These are phyloP conservation scores for Phragmites australis DNA, from an alignment of 176 grass and related monocot species.

Conservation along the genomic window DNA sequence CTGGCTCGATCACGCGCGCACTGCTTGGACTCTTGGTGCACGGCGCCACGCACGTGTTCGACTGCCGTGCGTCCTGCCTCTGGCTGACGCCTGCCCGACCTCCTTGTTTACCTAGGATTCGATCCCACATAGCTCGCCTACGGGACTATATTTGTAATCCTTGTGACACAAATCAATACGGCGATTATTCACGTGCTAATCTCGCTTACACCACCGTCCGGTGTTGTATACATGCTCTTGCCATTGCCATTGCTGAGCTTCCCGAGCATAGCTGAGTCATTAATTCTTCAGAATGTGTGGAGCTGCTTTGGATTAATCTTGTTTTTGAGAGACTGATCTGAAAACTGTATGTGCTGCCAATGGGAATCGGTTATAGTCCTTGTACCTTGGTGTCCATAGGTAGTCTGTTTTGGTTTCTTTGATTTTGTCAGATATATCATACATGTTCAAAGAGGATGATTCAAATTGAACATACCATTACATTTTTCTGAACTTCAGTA, in stretches of 20 bases:
- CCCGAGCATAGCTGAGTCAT: neutral
- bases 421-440: slow-evolving; percentile 36
- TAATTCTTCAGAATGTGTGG: slow-evolving; percentile 25
- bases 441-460: slow-evolving; percentile 34
- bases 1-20: no score
- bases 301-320: slow-evolving; percentile 16
- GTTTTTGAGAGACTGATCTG: slow-evolving; percentile 28
- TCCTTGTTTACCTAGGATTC: no score
- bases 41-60: no score
- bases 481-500: neutral
- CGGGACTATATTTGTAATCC: no score
- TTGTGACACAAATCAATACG: no score
- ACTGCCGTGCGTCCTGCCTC: no score
- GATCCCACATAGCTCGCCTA: no score
- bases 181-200: no score
- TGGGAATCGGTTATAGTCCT: slow-evolving; percentile 29
- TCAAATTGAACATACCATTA: slow-evolving; percentile 16
- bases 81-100: no score
- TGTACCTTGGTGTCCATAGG: slow-evolving; percentile 28
- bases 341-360: neutral
- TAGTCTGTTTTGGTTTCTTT: slow-evolving; percentile 34
- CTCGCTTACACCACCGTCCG: no score
- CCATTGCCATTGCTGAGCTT: slow-evolving; percentile 26
- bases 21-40: no score
- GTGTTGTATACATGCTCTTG: slow-evolving; percentile 5